Conservation (phyloP, 176 grass and related monocot species). For the Triticum monococcum region DNA sequence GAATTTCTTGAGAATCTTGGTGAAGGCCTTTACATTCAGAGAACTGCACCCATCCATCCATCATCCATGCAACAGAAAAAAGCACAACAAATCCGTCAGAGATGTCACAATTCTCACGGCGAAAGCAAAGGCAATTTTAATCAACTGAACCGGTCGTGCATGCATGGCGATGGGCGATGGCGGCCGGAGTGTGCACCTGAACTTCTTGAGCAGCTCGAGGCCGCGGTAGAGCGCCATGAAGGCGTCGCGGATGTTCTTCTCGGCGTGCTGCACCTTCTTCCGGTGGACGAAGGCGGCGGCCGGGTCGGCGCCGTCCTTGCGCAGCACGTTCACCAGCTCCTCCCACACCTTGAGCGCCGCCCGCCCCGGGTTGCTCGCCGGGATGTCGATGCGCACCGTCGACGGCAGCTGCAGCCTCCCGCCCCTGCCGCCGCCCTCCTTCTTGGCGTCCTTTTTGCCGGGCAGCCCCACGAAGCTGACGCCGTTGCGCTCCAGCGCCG, state of each 20-base stretch:
- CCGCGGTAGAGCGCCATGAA: conserved; percentile 87
- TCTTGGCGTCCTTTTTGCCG: conserved; percentile 47
- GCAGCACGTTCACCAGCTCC: conserved; percentile 75
- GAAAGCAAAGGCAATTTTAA: background rate
- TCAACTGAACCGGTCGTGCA: background rate
- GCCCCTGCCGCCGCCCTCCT: conserved; percentile 36
- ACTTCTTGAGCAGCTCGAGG: conserved; percentile 80
- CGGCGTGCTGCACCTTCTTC: conserved; percentile 92
- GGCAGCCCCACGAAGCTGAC: conserved; percentile 62
- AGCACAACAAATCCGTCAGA: background rate
- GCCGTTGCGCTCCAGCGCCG: conserved; percentile 82
- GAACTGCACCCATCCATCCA: conserved; percentile 54
- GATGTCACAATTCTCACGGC: background rate
- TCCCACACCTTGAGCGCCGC: conserved; percentile 83
- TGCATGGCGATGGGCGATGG: background rate
- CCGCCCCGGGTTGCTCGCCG: conserved; percentile 56
- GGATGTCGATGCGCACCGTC: conserved; percentile 82
- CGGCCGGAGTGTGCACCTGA: conserved; percentile 39
- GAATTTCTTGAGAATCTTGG: conserved; percentile 95
- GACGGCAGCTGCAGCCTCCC: conserved; percentile 34
- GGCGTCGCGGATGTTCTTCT: conserved; percentile 88
- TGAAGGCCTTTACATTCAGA: conserved; percentile 88
- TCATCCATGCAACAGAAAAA: conserved; percentile 27
- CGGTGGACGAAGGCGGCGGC: conserved; percentile 60
- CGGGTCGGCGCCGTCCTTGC: conserved; percentile 67